These are phyloP conservation scores for Mortierella sp. DNA, from an alignment of 371 early-diverging fungal species.

Conservation along the genomic window DNA sequence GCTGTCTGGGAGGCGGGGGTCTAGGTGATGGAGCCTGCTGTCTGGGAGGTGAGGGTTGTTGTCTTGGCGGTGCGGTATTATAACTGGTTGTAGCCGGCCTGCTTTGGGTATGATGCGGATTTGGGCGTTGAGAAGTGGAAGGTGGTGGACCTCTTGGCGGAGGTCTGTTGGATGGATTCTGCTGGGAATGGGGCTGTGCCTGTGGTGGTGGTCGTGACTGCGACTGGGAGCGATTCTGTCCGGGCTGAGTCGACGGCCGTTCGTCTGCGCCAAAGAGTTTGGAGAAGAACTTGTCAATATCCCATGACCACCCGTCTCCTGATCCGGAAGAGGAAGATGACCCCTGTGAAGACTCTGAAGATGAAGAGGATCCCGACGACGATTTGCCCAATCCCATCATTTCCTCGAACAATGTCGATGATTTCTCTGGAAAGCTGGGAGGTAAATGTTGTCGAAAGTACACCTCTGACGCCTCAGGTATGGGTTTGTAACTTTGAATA, in stretches of 20 bases:
- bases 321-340: conserved; percentile 16
- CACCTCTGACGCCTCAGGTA: conserved; percentile 44
- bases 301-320: conserved; percentile 33
- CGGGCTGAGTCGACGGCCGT: conserved; percentile 4
- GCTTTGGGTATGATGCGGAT: no score
- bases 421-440: conserved; percentile 16
- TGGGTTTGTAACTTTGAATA: conserved; percentile 43
- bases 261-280: conserved; percentile 35
- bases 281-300: conserved; percentile 46
- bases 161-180: neutral
- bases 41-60: neutral
- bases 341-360: conserved; percentile 29
- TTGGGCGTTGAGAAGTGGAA: neutral
- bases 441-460: conserved; percentile 45
- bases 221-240: conserved; percentile 15
- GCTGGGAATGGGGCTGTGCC: neutral
- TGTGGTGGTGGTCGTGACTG: conserved; percentile 19
- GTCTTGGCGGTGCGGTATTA: no score
- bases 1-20: neutral
- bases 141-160: conserved; percentile 6
- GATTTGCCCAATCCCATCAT: conserved; percentile 14
- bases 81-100: no score
- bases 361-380: conserved; percentile 32
- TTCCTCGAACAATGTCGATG: conserved; percentile 26
- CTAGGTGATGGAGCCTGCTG: neutral